Base-by-base conservation (phyloP, 2,329 filamentous ascomycete genomes). In the Paecilomyces variotii region DNA sequence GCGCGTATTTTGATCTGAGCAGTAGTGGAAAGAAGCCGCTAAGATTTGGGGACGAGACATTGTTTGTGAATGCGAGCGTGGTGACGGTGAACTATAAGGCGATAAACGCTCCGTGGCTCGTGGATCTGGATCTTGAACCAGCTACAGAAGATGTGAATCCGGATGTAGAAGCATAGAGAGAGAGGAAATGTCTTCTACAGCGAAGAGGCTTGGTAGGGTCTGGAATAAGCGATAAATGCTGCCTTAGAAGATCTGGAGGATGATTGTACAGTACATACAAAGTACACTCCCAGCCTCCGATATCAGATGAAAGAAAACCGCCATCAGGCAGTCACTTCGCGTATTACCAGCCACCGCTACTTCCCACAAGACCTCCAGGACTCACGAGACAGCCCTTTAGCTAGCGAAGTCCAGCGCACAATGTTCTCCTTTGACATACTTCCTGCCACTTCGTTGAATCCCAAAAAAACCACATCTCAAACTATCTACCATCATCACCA, bases 31-130 rank as follows among this genome's bases (percentile, higher is more conserved):
- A 45, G 39, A 64, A 14, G 59, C 68, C 60, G 35, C 61, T 83
- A 57, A 63, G 65, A 53, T 70, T 73, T 56, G 82, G 82, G 0
- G 68, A 76, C 57, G 80, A 84, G 68, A 84, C 82, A 2, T 59
- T 84, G 45, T 80, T 85, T 70, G 75, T 85, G 10, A 85, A 86
- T 71, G 82, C 82, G 2, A 80, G 81, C 63, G 80, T 85, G 55
- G 80, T 84, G 73, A 77, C 77, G 39, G 66, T 80, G 11, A 61
- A 62, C 11, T 83, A 84, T 68, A 65, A 69, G 34, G 76, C 82
- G 5, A 62, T 68, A 30, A 80, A 85, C 68, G 79, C 76, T 39
- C 80, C 82, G 1, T 85, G 82, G 80, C 59, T 84, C 50, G 75
- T 85, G 30, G 82, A 84, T 70, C 52, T 85, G 56, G 79, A 84